A percentile compares a stretch with the other conserved stretches of the same genome.
Evolutionary conservation across 179 eudicot species (phyloP).

Genomic region (Beta macrorhiza): DNA sequence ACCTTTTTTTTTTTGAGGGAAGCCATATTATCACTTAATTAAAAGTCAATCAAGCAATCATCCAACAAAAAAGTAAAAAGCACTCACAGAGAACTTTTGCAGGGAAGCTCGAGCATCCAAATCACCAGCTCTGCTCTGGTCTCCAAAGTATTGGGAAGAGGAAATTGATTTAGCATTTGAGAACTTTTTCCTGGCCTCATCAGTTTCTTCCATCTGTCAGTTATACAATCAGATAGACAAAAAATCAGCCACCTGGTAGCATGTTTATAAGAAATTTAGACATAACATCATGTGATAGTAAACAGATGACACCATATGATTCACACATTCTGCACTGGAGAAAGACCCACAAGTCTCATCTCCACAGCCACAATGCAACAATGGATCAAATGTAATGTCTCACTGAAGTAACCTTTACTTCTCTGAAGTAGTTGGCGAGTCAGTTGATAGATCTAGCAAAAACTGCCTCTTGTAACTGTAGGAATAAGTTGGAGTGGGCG

Average conservation of each 20-base stretch:
- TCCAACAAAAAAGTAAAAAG: conserved; percentile 18
- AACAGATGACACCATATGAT: conserved; percentile 5
- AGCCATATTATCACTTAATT: neutral
- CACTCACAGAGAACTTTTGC: conserved; percentile 78
- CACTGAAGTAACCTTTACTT: neutral
- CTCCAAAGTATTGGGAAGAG: conserved; percentile 86
- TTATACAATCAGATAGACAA: conserved; percentile 8
- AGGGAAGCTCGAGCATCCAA: conserved; percentile 62
- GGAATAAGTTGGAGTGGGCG: neutral
- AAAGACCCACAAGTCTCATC: neutral
- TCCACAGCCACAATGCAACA: neutral
- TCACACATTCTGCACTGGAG: neutral
- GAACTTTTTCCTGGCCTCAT: conserved; percentile 94
- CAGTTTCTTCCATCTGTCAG: conserved; percentile 76
- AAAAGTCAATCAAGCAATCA: conserved; percentile 4
- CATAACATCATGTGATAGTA: neutral
- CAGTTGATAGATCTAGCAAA: neutral
- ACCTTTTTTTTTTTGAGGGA: neutral
- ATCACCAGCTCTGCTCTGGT: conserved; percentile 56
- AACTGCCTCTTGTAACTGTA: neutral
- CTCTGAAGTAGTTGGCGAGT: neutral
- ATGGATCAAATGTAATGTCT: neutral
- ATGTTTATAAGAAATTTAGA: neutral
- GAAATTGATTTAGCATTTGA: conserved; percentile 95
- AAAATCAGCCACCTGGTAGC: conserved; percentile 2